phyloP scores from a whole-genome alignment of 352 stramenopile genomes.

The Pythium biforme region DNA sequence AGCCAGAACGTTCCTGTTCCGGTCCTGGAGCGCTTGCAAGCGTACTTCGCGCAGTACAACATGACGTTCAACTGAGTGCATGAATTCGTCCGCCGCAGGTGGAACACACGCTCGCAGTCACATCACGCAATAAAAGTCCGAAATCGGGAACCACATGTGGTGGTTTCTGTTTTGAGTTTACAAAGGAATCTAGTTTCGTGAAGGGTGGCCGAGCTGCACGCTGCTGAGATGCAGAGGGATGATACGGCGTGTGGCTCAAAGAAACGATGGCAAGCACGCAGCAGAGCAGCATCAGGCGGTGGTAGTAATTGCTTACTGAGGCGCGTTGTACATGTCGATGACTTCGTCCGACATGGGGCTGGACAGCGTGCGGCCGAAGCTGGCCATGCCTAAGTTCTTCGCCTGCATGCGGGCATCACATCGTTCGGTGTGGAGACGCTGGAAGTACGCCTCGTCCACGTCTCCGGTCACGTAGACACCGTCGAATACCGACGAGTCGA shows the following conservation, averaged over 20 bases:
- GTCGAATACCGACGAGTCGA: constrained; percentile 98
- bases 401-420: constrained; percentile 82
- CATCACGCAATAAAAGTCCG: neutral
- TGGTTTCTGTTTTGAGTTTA: constrained; percentile 27
- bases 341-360: constrained; percentile 78
- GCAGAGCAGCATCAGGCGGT: too few species aligned
- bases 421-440: constrained; percentile 72
- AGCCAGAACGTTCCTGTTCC: constrained; percentile 41
- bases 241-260: constrained; percentile 18
- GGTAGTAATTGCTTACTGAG: constrained; percentile 46
- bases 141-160: neutral
- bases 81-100: neutral
- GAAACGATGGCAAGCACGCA: constrained; percentile 3
- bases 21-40: constrained; percentile 37
- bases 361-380: constrained; percentile 77
- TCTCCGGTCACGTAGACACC: constrained; percentile 96
- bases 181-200: constrained; percentile 31
- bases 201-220: neutral
- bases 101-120: too few species aligned
- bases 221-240: constrained; percentile 23
- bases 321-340: constrained; percentile 89
- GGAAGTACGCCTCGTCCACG: constrained; percentile 83
- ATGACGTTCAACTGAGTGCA: constrained; percentile 56
- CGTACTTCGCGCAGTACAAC: constrained; percentile 69
- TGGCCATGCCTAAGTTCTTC: constrained; percentile 80